Conservation (phyloP, 352 stramenopile species). For the Phytopythium delawarense region DNA sequence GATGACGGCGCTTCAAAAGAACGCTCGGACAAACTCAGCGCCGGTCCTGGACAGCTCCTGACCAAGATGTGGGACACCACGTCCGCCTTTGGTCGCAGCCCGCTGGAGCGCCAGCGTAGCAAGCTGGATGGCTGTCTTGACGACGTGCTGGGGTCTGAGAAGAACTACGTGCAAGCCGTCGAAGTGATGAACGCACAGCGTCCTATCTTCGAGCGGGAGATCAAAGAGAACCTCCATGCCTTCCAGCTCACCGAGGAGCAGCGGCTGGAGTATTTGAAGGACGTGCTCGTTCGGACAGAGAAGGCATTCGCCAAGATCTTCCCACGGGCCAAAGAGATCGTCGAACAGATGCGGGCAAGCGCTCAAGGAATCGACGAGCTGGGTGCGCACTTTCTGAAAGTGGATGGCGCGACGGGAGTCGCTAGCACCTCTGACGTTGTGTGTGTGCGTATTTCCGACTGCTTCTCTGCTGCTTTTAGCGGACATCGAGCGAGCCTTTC, state of each 20-base stretch:
- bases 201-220: constrained; percentile 58
- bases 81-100: constrained; percentile 58
- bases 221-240: constrained; percentile 70
- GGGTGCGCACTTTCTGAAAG: constrained; percentile 28
- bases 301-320: constrained; percentile 50
- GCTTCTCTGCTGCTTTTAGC: constrained; percentile 19
- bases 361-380: constrained; percentile 58
- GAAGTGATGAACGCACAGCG: constrained; percentile 68
- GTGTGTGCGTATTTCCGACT: not conserved
- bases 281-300: constrained; percentile 66
- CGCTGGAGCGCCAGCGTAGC: constrained; percentile 55
- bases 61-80: constrained; percentile 83
- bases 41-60: constrained; percentile 56
- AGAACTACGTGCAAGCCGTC: constrained; percentile 60
- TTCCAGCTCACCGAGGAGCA: constrained; percentile 86
- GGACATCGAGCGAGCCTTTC: constrained; percentile 74
- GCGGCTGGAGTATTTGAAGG: constrained; percentile 73
- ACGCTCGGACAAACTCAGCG: constrained; percentile 54
- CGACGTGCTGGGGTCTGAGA: constrained; percentile 64
- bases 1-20: constrained; percentile 40
- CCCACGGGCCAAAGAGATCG: constrained; percentile 32
- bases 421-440: not conserved
- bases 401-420: not conserved
- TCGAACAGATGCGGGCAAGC: constrained; percentile 48
- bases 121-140: constrained; percentile 60